Conservation (phyloP, 2,329 filamentous ascomycete genomes). For the Nigrospora oryzae region DNA sequence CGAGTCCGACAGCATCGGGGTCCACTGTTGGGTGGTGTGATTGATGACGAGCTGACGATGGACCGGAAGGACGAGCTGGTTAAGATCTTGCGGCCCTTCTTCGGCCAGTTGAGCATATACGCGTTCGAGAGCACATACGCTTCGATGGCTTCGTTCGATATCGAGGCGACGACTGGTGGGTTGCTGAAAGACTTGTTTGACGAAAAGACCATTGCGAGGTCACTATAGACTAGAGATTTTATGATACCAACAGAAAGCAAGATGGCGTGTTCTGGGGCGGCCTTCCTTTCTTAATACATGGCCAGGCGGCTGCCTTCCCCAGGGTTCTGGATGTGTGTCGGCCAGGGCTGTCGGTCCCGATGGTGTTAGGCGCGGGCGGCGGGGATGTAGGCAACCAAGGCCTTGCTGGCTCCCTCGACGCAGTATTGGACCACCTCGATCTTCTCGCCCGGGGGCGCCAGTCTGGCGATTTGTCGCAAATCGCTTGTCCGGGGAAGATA, state of each 20-base stretch:
- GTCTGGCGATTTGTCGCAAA: conserved; percentile 63
- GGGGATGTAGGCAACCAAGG: conserved; percentile 56
- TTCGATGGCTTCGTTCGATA: conserved; percentile 59
- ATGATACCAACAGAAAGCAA: not conserved
- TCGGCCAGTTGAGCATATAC: conserved; percentile 84
- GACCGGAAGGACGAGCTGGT: conserved; percentile 63
- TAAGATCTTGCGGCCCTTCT: conserved; percentile 77
- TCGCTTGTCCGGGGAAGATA: conserved; percentile 84
- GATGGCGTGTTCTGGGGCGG: not conserved
- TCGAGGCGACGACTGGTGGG: conserved; percentile 52
- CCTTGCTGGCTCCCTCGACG: conserved; percentile 83
- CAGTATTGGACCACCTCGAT: conserved; percentile 83
- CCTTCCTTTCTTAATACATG: not conserved
- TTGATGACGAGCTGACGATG: conserved; percentile 45
- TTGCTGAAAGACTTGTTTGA: conserved; percentile 73
- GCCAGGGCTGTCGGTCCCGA: too few relatives aligned
- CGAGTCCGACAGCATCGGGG: conserved; percentile 18
- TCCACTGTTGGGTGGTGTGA: conserved; percentile 46
- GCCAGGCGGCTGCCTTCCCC: too few relatives aligned
- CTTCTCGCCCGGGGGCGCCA: conserved; percentile 38
- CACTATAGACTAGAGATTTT: conserved; percentile 29
- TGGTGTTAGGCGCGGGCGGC: conserved; percentile 2
- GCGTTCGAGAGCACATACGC: conserved; percentile 90
- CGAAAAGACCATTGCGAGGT: conserved; percentile 60
- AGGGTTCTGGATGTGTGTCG: too few relatives aligned